These are phyloP conservation scores for Irpex sp. DNA, from an alignment of 1,284 basidiomycete species.

Conservation along the genomic window DNA sequence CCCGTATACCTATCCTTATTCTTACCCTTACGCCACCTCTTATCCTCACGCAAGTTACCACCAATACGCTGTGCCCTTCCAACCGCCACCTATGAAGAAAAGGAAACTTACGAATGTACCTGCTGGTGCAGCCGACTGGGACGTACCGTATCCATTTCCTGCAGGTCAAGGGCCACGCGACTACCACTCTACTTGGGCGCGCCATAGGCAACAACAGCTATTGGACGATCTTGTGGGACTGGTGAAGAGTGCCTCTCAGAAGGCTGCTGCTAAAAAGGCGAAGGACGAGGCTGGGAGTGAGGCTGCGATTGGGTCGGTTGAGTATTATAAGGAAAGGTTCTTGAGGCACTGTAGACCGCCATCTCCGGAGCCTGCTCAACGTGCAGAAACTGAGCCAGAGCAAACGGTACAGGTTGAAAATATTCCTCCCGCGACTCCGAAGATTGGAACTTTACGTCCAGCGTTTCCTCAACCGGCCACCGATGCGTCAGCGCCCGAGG, in stretches of 20 bases:
- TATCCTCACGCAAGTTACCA: neutral
- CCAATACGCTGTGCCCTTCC: neutral
- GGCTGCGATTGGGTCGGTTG: slow-evolving; percentile 8
- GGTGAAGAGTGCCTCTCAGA: slow-evolving; percentile 47
- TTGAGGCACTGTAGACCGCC: slow-evolving; percentile 14
- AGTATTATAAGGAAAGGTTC: slow-evolving; percentile 13
- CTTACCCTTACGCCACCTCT: slow-evolving; percentile 6
- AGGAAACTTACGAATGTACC: slow-evolving; percentile 64
- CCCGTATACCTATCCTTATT: slow-evolving; percentile 8
- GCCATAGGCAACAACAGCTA: slow-evolving; percentile 55
- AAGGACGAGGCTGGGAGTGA: neutral
- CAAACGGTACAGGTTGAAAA: neutral
- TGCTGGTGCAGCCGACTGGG: slow-evolving; percentile 75
- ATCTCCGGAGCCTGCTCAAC: neutral
- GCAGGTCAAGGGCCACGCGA: slow-evolving; percentile 62
- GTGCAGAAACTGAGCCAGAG: neutral
- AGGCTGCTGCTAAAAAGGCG: slow-evolving; percentile 26
- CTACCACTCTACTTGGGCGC: slow-evolving; percentile 60
- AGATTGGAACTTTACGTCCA: neutral
- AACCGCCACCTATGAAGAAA: slow-evolving; percentile 38
- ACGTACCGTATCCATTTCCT: slow-evolving; percentile 71
- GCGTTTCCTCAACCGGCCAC: neutral
- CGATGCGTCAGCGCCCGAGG: neutral
- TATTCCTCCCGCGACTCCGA: neutral
- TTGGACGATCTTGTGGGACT: slow-evolving; percentile 57